Base-by-base conservation (phyloP, 2,329 filamentous ascomycete genomes). In the Ophiostoma perfectum region DNA sequence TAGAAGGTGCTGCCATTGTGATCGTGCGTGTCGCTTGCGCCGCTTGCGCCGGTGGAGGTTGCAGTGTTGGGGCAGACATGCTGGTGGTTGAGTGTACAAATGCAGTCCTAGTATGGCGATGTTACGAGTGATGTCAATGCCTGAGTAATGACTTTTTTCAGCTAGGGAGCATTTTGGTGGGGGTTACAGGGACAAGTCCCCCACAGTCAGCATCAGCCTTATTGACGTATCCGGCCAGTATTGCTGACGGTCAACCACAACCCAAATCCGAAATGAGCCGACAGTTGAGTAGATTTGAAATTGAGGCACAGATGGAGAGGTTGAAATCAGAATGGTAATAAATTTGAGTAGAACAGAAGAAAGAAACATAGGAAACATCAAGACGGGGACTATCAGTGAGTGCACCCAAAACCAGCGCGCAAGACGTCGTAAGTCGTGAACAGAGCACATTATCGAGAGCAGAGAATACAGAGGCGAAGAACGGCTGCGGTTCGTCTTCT, bases 1-100 rank as follows among this genome's bases (percentile, higher is more conserved):
- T 4, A 3, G 65, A 8, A 11, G 67, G 44, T 9, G 67, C 42
- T 9, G 66, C 47, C 38, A 47, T 66, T 38, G 47, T 67, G 39
- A 47, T 66, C 18, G 47, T 67, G 39, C 41, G n/a, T 16, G 52
- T 41, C 9, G 27, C 45, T 62, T 62, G 58, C 36, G 38, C 12
- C 11, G 58, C 11, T 18, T 36, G 55, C 12, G 55, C n/a, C 6
- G 60, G 42, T 64, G 3, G 47, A 45, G 66, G 60, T 58, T 45
- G 39, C 39, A 18, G 16, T 66, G 62, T 36, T 69, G 47, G 5
- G 36, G 55, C 18, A 36, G 45, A 7, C 14, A 55, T 64, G 47
- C 14, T 16, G 55, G 11, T 60, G 45, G 27, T 27, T 27, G 27
- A 27, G 27, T 27, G 27, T 27, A 27, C 27, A 27, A 27, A 27